Evolutionary conservation across 306 rosid species (phyloP), one percentile per base, ranked within the genome.

Genomic region (Corylus heterophylla): DNA sequence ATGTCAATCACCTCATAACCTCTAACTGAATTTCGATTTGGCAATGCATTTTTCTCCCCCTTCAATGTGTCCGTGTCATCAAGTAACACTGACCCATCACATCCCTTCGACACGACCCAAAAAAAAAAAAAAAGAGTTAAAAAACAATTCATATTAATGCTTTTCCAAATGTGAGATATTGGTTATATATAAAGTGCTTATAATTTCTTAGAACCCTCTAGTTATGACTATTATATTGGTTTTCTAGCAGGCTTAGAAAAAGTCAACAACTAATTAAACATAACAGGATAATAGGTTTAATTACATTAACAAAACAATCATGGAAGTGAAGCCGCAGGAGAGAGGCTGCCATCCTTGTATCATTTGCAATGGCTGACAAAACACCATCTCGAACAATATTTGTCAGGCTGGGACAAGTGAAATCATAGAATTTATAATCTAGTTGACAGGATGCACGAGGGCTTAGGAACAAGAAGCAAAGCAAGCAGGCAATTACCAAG

Each of bases 301-400:
- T 22, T 92, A 95, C 97, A 48, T 80, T 86, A 74, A 87, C 97
- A 47, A 95, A 90, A 80, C 98, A 95, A 75, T 95, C 98, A 63
- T 95, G 99, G 87, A 92, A 94, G 87, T 95, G 96, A 79, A 95
- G 97, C 76, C 99, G 92, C 85, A 95, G 75, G 77, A 95, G 97
- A 74, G 99, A 95, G 74, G 99, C 97, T 39, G 99, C 93, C 70
- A 91, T 90, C 72, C 99, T 91, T 44, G 91, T 14, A 18, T 95
- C 99, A 52, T 93, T 95, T 58, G 85, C 77, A 77, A 91, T 85
- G 45, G 98, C 97, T 75, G 87, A 84, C 86, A 75, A 54, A 18
- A 95, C 89, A 25, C 87, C 88, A 79, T 76, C 51, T 31, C 90
- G 81, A 76, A 95, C 93, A 25, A 90, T 89, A 68, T 59, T 61